A percentile compares a stretch with the other conserved stretches of the same genome.
Conservation (phyloP, 106 monocot species). For the Dendrobium nobile region DNA sequence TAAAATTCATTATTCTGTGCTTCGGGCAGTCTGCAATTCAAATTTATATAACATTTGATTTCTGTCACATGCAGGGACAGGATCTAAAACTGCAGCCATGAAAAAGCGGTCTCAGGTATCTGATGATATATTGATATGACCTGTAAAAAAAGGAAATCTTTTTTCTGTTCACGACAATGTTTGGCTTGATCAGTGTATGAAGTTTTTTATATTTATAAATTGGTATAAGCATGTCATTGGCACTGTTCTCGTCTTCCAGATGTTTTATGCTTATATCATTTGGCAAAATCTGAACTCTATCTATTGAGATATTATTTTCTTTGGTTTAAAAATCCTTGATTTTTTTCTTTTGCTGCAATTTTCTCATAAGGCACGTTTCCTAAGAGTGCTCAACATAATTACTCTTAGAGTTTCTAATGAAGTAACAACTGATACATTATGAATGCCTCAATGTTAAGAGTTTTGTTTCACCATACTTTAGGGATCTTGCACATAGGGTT, state of each 20-base stretch:
- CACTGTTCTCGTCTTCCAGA: background rate
- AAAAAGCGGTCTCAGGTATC: slow-evolving; percentile 7
- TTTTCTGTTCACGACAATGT: background rate
- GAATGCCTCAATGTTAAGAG: background rate
- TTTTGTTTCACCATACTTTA: background rate
- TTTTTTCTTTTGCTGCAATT: background rate
- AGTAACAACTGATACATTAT: background rate
- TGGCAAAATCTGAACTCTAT: background rate
- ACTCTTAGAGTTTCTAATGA: background rate
- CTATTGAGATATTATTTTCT: background rate
- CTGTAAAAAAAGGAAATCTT: background rate
- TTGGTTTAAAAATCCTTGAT: background rate
- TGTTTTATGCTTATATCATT: background rate
- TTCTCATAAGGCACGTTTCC: background rate
- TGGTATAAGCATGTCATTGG: background rate
- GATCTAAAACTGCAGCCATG: background rate
- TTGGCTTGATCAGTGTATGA: background rate
- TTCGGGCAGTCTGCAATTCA: background rate
- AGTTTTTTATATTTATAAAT: background rate
- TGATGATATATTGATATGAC: background rate
- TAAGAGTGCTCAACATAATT: background rate
- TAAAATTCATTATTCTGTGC: background rate
- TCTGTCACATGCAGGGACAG: slow-evolving; percentile 1
- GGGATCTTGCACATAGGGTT: background rate
- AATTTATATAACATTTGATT: background rate